A percentile compares a stretch with the other conserved stretches of the same genome.
phyloP scores from a whole-genome alignment of 768 basidiomycete genomes.

The Gelatoporia subvermispora region DNA sequence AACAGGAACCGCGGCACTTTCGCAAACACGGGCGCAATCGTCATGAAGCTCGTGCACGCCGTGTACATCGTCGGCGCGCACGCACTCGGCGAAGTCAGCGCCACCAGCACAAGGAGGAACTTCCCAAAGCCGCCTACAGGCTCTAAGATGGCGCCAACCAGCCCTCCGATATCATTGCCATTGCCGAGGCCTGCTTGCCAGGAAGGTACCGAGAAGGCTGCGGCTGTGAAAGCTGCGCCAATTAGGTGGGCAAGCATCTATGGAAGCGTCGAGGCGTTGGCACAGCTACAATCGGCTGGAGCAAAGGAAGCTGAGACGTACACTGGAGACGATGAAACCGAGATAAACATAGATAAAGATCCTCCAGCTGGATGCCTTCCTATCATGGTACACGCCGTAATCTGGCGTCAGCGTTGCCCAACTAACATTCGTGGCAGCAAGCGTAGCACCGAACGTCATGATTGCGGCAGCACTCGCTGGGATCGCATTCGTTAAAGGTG shows the following conservation, averaged over 20 bases:
- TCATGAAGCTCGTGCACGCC: slow-evolving; percentile 43
- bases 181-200: slow-evolving; percentile 37
- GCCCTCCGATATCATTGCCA: slow-evolving; percentile 39
- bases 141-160: slow-evolving; percentile 36
- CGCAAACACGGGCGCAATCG: slow-evolving; percentile 28
- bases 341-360: slow-evolving; percentile 43
- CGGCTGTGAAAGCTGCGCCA: slow-evolving; percentile 42
- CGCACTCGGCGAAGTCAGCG: slow-evolving; percentile 47
- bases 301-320: slow-evolving; percentile 18
- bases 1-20: slow-evolving; percentile 42
- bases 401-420: slow-evolving; percentile 41
- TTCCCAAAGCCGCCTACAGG: slow-evolving; percentile 37
- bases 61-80: slow-evolving; percentile 58
- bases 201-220: slow-evolving; percentile 31
- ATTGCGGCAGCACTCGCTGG: slow-evolving; percentile 30
- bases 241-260: slow-evolving; percentile 38
- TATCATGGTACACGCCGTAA: slow-evolving; percentile 45
- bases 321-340: slow-evolving; percentile 39
- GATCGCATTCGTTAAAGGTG: slow-evolving; percentile 10
- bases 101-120: slow-evolving; percentile 42
- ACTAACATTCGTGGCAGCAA: slow-evolving; percentile 38
- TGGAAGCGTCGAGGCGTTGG: neutral
- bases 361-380: slow-evolving; percentile 26
- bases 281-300: neutral
- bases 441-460: slow-evolving; percentile 39